These are phyloP conservation scores for Penicillium polonicum DNA, from an alignment of 2,329 filamentous ascomycete species.

Conservation along the genomic window DNA sequence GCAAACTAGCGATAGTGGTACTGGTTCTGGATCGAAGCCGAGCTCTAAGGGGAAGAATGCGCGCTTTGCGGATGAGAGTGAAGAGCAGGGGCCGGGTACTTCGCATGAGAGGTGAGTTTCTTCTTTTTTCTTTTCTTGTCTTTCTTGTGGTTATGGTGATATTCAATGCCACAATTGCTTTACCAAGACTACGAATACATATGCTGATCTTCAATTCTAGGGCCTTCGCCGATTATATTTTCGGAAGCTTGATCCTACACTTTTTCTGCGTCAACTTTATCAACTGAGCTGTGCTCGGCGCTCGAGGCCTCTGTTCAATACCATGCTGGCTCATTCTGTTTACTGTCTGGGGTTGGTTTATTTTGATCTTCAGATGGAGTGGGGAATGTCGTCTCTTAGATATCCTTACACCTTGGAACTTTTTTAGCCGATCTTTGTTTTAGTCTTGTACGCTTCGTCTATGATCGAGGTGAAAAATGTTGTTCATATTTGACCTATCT, in stretches of 20 bases:
- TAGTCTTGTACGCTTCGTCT: background rate
- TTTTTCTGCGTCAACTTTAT: slow-evolving; percentile 99
- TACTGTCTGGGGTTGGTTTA: slow-evolving; percentile 11
- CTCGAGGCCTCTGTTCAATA: background rate
- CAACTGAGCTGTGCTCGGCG: slow-evolving; percentile 62
- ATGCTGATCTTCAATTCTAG: slow-evolving; percentile 46
- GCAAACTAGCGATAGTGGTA: slow-evolving; percentile 66
- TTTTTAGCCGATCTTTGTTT: background rate
- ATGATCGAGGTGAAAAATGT: background rate
- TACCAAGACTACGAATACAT: background rate
- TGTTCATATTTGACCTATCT: slow-evolving; percentile 2
- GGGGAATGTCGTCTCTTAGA: background rate
- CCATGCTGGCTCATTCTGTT: background rate
- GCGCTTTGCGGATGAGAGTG: slow-evolving; percentile 22
- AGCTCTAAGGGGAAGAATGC: slow-evolving; percentile 31
- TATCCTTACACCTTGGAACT: background rate
- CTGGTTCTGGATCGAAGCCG: slow-evolving; percentile 57
- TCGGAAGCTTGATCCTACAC: slow-evolving; percentile 92
- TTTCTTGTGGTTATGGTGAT: background rate
- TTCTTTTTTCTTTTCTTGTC: too few relatives aligned
- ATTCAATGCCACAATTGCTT: background rate
- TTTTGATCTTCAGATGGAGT: background rate
- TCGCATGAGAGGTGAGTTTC: slow-evolving; percentile 44
- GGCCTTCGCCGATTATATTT: slow-evolving; percentile 93
- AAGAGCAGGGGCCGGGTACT: slow-evolving; percentile 27